Evolutionary conservation across 768 basidiomycete species (phyloP).

Genomic region (Sistotremastrum niveocremeum): DNA sequence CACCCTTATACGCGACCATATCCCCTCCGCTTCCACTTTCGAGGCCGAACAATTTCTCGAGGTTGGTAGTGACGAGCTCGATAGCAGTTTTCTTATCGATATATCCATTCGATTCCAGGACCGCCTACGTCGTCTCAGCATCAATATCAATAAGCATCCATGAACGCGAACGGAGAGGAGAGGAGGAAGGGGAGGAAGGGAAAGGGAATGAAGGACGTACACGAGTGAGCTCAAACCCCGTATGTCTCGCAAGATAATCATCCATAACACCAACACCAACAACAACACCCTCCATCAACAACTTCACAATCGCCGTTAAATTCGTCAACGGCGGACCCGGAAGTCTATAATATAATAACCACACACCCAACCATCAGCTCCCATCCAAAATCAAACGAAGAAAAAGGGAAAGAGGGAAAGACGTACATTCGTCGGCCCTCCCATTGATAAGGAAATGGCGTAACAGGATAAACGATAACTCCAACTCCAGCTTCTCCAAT

Average conservation of each 20-base stretch:
- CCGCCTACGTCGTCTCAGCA: slow-evolving; percentile 12
- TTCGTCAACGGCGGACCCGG: slow-evolving; percentile 15
- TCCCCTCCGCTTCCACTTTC: too few species aligned
- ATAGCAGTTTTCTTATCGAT: slow-evolving; percentile 27
- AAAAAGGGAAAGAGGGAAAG: too few species aligned
- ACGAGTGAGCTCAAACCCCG: slow-evolving; percentile 29
- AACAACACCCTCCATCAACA: slow-evolving; percentile 48
- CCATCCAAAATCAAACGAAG: too few species aligned
- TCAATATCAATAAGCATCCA: not conserved
- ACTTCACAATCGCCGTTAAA: slow-evolving; percentile 38
- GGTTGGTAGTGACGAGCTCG: slow-evolving; percentile 26
- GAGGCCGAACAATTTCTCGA: slow-evolving; percentile 30
- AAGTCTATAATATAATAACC: too few species aligned
- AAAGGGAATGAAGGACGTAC: slow-evolving; percentile 16
- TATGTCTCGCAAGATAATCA: slow-evolving; percentile 7
- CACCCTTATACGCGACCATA: too few species aligned
- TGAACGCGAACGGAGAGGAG: too few species aligned
- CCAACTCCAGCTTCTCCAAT: slow-evolving; percentile 23
- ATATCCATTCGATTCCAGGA: slow-evolving; percentile 23
- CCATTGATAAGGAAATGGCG: slow-evolving; percentile 25
- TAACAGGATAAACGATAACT: slow-evolving; percentile 23
- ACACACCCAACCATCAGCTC: too few species aligned
- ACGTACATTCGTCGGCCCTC: slow-evolving; percentile 17
- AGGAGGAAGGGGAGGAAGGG: too few species aligned
- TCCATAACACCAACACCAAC: slow-evolving; percentile 37